Conservation (phyloP, 2,329 filamentous ascomycete genomes). For the Neofusicoccum sp. region DNA sequence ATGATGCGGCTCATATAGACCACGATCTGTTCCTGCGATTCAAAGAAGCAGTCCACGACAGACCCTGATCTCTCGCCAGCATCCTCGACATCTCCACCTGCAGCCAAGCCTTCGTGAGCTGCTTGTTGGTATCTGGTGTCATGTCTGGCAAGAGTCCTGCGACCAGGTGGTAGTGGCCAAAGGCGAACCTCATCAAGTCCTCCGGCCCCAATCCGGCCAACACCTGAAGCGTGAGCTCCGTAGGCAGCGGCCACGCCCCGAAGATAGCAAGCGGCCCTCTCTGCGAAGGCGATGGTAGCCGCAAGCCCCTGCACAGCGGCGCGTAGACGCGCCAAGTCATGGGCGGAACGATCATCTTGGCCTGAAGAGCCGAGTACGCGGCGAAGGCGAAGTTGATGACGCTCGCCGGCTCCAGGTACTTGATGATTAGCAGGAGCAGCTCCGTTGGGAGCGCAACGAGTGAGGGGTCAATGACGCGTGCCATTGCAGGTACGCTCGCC, state of each 20-base stretch:
- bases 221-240: constrained; percentile 37
- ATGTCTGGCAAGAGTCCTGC: not conserved
- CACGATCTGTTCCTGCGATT: constrained; percentile 7
- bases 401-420: constrained; percentile 38
- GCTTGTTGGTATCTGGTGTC: not conserved
- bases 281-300: not conserved
- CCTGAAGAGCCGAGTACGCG: constrained; percentile 44
- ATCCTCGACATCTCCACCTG: constrained; percentile 17
- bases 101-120: constrained; percentile 13
- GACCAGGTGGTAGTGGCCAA: constrained; percentile 10
- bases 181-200: constrained; percentile 34
- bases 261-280: constrained; percentile 9
- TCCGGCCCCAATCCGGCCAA: constrained; percentile 29
- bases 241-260: constrained; percentile 25
- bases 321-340: constrained; percentile 22
- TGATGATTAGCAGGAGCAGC: constrained; percentile 46
- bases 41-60: constrained; percentile 4
- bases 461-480: not conserved
- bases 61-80: not conserved
- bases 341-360: constrained; percentile 36
- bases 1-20: constrained; percentile 13
- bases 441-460: constrained; percentile 43
- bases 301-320: constrained; percentile 23
- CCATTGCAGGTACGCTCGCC: not conserved
- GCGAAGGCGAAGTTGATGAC: constrained; percentile 49